Conservation (phyloP, 2,329 filamentous ascomycete species). For the Podosphaera leucotricha region DNA sequence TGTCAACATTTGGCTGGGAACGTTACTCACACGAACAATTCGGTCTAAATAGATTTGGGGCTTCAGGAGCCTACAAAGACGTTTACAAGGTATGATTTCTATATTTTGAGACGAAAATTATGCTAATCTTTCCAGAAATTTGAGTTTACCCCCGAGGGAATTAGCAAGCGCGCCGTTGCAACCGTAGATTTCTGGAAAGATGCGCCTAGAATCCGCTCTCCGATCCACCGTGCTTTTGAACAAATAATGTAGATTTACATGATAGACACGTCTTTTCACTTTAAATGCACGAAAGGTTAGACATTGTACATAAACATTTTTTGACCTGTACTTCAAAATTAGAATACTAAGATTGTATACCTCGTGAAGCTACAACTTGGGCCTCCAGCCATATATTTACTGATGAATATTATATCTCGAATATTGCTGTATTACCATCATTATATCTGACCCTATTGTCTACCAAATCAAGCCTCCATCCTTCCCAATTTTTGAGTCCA, state of each 20-base stretch:
- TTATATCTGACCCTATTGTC: slow-evolving; percentile 26
- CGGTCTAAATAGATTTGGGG: slow-evolving; percentile 96
- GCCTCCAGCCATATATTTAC: no score
- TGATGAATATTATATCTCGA: slow-evolving; percentile 27
- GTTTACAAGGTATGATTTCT: slow-evolving; percentile 55
- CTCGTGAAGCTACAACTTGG: no score
- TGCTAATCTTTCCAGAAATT: slow-evolving; percentile 49
- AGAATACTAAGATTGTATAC: no score
- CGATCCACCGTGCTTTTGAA: slow-evolving; percentile 92
- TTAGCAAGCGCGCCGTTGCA: slow-evolving; percentile 77
- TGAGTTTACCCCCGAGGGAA: slow-evolving; percentile 93
- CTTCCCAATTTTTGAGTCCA: slow-evolving; percentile 40
- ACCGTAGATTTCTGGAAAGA: slow-evolving; percentile 98
- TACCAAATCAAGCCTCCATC: slow-evolving; percentile 41
- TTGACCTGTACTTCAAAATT: no score
- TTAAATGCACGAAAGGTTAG: no score
- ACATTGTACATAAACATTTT: not conserved
- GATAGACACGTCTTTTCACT: no score
- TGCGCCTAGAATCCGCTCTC: slow-evolving; percentile 69
- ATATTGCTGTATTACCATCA: slow-evolving; percentile 37
- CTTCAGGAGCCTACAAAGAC: slow-evolving; percentile 89
- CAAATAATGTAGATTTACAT: slow-evolving; percentile 57
- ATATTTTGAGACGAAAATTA: slow-evolving; percentile 10
- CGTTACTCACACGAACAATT: slow-evolving; percentile 99
- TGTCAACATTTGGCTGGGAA: slow-evolving; percentile 96